phyloP scores from a whole-genome alignment of 257 asterid genomes.

The Haberlea rhodopensis region DNA sequence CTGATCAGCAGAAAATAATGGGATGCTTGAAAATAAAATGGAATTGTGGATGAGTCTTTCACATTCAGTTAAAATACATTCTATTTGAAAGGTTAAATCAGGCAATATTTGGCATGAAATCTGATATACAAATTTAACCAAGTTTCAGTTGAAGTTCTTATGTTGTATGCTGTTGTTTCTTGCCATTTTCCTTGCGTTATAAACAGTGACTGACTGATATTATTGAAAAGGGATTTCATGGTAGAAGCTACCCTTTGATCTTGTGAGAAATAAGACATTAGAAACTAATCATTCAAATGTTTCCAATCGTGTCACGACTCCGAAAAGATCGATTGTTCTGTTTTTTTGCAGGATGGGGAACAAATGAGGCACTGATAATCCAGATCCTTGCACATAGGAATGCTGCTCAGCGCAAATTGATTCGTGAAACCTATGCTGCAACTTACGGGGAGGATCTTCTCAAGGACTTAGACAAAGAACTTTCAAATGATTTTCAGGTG shows the following conservation, averaged over 20 bases:
- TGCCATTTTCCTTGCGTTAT: neutral
- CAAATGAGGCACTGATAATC: conserved; percentile 63
- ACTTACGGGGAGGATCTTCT: conserved; percentile 82
- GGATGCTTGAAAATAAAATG: neutral
- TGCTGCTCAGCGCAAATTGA: conserved; percentile 66
- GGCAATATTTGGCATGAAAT: no score
- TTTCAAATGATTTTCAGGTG: conserved; percentile 79
- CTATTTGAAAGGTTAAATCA: neutral
- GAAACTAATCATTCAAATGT: neutral
- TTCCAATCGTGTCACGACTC: neutral
- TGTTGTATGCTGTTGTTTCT: neutral
- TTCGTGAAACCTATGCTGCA: conserved; percentile 63
- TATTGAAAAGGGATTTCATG: neutral
- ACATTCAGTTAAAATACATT: neutral
- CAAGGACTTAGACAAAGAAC: conserved; percentile 73
- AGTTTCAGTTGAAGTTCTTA: neutral
- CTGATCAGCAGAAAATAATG: no score
- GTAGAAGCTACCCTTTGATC: neutral
- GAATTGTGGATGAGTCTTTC: neutral
- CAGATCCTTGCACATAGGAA: conserved; percentile 80
- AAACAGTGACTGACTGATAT: neutral
- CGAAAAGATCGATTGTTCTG: conserved; percentile 1
- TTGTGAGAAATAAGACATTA: no score
- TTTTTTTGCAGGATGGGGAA: conserved; percentile 68
- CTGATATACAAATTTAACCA: no score